phyloP scores from a whole-genome alignment of 306 rosid species.

The Malus fusca region DNA sequence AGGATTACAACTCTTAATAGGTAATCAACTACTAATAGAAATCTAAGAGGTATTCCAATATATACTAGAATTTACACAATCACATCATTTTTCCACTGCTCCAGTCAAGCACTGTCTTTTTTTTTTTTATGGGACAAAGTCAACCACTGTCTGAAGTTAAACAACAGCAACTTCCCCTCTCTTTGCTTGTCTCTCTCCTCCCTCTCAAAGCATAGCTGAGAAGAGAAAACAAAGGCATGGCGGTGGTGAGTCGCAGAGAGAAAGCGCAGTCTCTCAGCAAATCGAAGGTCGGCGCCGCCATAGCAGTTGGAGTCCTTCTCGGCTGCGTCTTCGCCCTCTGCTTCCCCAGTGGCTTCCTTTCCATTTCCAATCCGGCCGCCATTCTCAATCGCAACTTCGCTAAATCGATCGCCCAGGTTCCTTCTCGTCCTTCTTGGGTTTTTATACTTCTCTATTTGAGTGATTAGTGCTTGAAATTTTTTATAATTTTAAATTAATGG shows the following conservation, averaged over 20 bases:
- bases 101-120: too few relatives aligned
- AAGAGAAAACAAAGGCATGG: not conserved
- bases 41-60: too few relatives aligned
- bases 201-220: not conserved
- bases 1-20: too few relatives aligned
- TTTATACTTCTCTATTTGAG: slow-evolving; percentile 1
- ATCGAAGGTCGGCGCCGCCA: slow-evolving; percentile 42
- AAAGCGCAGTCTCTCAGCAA: slow-evolving; percentile 31
- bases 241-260: slow-evolving; percentile 63
- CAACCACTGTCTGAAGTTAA: not conserved
- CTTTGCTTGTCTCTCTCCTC: not conserved
- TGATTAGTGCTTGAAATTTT: not conserved
- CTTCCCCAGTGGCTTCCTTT: slow-evolving; percentile 56
- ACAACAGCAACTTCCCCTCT: not conserved
- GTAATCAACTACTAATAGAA: too few relatives aligned
- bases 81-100: too few relatives aligned
- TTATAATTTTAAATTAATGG: not conserved
- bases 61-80: too few relatives aligned
- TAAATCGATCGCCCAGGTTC: slow-evolving; percentile 57
- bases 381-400: slow-evolving; percentile 22
- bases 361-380: slow-evolving; percentile 19
- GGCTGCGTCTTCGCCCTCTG: slow-evolving; percentile 64
- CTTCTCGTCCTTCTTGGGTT: not conserved
- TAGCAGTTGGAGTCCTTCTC: slow-evolving; percentile 53
- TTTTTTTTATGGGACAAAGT: not conserved